phyloP scores from a whole-genome alignment of 2,329 filamentous ascomycete genomes.

The Penicillium sp. region DNA sequence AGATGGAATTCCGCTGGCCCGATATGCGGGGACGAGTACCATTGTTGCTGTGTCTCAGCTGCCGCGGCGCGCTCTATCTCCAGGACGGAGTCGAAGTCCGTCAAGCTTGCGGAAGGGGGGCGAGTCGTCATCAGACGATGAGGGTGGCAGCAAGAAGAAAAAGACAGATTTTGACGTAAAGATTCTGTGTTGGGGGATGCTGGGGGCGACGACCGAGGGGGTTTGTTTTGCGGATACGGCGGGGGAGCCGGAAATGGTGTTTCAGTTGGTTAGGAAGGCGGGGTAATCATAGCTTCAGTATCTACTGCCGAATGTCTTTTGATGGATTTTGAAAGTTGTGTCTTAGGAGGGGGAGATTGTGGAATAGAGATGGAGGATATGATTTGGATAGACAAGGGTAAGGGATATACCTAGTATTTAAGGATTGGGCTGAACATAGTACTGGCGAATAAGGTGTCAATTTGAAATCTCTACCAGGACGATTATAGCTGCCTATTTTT shows the following conservation, averaged over 20 bases:
- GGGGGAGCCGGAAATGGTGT: constrained; percentile 45
- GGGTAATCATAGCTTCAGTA: not conserved
- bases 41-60: constrained; percentile 47
- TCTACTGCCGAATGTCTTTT: not conserved
- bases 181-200: constrained; percentile 52
- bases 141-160: constrained; percentile 14
- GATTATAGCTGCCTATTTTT: not conserved
- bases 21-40: constrained; percentile 55
- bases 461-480: not conserved
- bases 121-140: constrained; percentile 18
- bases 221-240: constrained; percentile 54
- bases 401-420: not conserved
- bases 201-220: constrained; percentile 51
- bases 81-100: not conserved
- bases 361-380: not conserved
- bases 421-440: too few relatives aligned
- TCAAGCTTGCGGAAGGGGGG: constrained; percentile 14
- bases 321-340: not conserved
- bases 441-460: too few relatives aligned
- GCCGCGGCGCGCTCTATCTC: not conserved
- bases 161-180: constrained; percentile 38
- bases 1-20: constrained; percentile 45
- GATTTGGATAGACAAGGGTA: not conserved
- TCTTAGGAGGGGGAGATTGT: not conserved
- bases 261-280: constrained; percentile 33